A percentile compares a stretch with the other conserved stretches of the same genome.
These are phyloP conservation scores for Nematodospora valgi DNA, from an alignment of 805 yeast species.

Conservation along the genomic window DNA sequence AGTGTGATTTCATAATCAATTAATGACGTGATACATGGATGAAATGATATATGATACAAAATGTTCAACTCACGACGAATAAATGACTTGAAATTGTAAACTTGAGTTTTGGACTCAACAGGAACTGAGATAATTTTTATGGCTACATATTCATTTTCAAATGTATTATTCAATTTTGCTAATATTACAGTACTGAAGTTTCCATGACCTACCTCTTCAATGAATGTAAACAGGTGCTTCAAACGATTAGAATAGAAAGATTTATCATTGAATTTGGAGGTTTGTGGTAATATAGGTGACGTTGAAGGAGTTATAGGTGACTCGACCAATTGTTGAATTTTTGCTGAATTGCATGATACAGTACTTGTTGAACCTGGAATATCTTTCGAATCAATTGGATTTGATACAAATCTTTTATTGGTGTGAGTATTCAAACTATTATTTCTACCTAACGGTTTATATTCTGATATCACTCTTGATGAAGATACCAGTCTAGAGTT, in stretches of 20 bases:
- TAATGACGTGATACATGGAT: slow-evolving; percentile 68
- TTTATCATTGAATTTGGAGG: slow-evolving; percentile 2
- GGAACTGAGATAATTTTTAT: slow-evolving; percentile 60
- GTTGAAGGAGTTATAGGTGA: slow-evolving; percentile 8
- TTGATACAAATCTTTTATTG: slow-evolving; percentile 19
- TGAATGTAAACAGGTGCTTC: slow-evolving; percentile 11
- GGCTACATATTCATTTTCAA: slow-evolving; percentile 45
- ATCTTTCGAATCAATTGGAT: slow-evolving; percentile 15
- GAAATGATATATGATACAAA: slow-evolving; percentile 46
- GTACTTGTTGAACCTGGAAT: slow-evolving; percentile 7
- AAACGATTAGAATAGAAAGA: slow-evolving; percentile 4
- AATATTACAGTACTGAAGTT: slow-evolving; percentile 64
- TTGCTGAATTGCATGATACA: slow-evolving; percentile 8
- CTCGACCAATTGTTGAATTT: not conserved
- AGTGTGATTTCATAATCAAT: slow-evolving; percentile 46
- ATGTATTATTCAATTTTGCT: slow-evolving; percentile 30
- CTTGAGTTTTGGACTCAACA: slow-evolving; percentile 18
- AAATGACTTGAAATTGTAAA: slow-evolving; percentile 32
- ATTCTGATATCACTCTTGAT: slow-evolving; percentile 36
- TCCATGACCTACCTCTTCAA: slow-evolving; percentile 55
- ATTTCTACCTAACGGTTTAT: slow-evolving; percentile 25
- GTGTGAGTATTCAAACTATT: slow-evolving; percentile 10
- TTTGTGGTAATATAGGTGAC: slow-evolving; percentile 7
- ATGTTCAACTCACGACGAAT: slow-evolving; percentile 67
- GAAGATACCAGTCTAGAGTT: slow-evolving; percentile 3